Evolutionary conservation across 139 green algal species (phyloP).

Genomic region (Chlorella sp.): DNA sequence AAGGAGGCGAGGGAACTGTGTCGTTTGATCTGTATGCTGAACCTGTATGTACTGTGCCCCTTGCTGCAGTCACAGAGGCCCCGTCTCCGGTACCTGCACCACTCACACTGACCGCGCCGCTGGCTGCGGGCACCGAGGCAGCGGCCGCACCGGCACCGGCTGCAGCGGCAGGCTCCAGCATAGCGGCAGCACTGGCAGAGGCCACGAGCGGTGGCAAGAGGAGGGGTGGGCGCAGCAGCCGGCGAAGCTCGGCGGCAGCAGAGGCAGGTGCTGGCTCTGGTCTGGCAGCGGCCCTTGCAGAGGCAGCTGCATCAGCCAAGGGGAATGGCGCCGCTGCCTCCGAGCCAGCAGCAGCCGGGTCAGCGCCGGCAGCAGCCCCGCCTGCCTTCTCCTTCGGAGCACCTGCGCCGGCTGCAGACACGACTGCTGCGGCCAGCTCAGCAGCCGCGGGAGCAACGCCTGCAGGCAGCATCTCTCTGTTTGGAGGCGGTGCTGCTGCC

Average conservation of each 20-base stretch:
- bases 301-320: background rate
- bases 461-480: background rate
- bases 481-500: background rate
- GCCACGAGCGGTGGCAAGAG: background rate
- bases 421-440: background rate
- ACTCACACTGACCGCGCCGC: background rate
- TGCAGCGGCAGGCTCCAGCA: slow-evolving; percentile 11
- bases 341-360: background rate
- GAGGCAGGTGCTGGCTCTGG: background rate
- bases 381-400: background rate
- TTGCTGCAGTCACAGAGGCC: background rate
- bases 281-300: background rate
- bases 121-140: background rate
- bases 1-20: background rate
- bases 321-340: background rate
- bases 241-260: background rate
- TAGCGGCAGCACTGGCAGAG: slow-evolving; percentile 20
- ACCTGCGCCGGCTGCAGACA: background rate
- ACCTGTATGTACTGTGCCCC: too few species aligned
- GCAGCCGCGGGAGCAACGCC: background rate
- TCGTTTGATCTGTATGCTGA: too few species aligned
- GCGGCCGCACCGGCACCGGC: background rate
- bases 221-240: background rate
- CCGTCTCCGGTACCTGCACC: background rate
- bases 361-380: background rate